A percentile compares a stretch with the other conserved stretches of the same genome.
These are phyloP conservation scores for Besnoitia besnoiti DNA, from an alignment of 169 alveolate species.

Conservation along the genomic window DNA sequence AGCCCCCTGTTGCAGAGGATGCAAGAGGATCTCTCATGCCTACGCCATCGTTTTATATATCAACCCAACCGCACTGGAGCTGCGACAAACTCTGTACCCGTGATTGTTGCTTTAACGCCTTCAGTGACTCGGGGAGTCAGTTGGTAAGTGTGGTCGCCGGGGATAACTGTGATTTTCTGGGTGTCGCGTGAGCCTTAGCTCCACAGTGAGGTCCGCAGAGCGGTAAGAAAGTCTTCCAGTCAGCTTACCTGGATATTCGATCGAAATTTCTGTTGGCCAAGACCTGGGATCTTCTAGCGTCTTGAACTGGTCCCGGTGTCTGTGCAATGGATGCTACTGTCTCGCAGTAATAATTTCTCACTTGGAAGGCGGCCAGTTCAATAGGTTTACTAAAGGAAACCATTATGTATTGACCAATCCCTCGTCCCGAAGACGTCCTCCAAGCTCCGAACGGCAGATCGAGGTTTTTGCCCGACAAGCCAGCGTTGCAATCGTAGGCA, in stretches of 20 bases:
- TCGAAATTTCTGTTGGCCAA: conserved; percentile 76
- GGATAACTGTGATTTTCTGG: background rate
- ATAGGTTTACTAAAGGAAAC: conserved; percentile 77
- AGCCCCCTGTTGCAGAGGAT: conserved; percentile 61
- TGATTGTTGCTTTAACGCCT: background rate
- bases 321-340: background rate
- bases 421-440: conserved; percentile 73
- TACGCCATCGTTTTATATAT: background rate
- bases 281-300: conserved; percentile 73
- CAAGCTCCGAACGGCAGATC: conserved; percentile 79
- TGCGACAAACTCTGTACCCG: background rate
- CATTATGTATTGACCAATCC: conserved; percentile 77
- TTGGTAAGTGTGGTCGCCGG: conserved; percentile 53
- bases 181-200: background rate
- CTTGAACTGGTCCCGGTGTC: conserved; percentile 51
- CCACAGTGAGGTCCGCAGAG: background rate
- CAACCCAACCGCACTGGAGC: background rate
- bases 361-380: conserved; percentile 75
- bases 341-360: background rate
- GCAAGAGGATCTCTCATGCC: conserved; percentile 9
- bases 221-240: background rate
- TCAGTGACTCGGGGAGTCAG: conserved; percentile 6
- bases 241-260: conserved; percentile 70
- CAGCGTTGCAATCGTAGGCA: conserved; percentile 78
- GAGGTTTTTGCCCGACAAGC: conserved; percentile 76